Base-by-base conservation (phyloP, 2,329 filamentous ascomycete species). In the Pseudohalonectria lignicola region DNA sequence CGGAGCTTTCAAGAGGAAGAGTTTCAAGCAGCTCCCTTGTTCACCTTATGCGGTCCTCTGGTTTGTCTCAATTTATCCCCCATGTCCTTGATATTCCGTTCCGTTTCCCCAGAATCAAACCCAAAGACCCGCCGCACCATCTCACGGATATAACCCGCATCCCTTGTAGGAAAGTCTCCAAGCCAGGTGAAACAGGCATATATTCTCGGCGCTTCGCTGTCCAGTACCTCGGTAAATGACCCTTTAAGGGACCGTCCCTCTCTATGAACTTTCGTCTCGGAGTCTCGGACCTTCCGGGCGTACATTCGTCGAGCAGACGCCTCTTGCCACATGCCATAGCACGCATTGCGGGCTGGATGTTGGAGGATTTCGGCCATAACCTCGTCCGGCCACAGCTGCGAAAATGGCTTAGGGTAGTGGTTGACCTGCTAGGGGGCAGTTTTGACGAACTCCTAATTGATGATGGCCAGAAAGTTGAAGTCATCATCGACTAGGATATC, bases 401-500 rank as follows among this genome's bases (percentile, higher is more conserved):
- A 49, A 38, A 57, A 54, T 1, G 53, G 54, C 50, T 53, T 52
- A 6, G 52, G 52, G 29, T 53, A 57, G 45, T 51, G 41, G 28
- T 51, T 48, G 30, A 53, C 47, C 26, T 51, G 43, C 52, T 49
- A 54, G 2, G 50, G 51, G 2, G 49, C 51, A 7, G 50, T 45
- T 39, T 56, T 52, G 16, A 55, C 53, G 33, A 53, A 52, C 36
- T 57, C 54, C 53, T 49, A 55, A 41, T 58, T 48, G 39, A 57
- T 57, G 26, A 54, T 21, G 31, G 53, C 51, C 1, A 56, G 19
- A 42, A 56, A 50, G 40, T 54, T 50, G 34, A 52, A 51, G 12
- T 48, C 37, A 18, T 50, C 45, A 30, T 56, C 53, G 15, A 58
- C 46, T 2, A 59, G 40, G 16, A 60, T 51, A 36, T 59, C 56